These are phyloP conservation scores for Vinca major DNA, from an alignment of 305 asterid genomes.

Conservation along the genomic window DNA sequence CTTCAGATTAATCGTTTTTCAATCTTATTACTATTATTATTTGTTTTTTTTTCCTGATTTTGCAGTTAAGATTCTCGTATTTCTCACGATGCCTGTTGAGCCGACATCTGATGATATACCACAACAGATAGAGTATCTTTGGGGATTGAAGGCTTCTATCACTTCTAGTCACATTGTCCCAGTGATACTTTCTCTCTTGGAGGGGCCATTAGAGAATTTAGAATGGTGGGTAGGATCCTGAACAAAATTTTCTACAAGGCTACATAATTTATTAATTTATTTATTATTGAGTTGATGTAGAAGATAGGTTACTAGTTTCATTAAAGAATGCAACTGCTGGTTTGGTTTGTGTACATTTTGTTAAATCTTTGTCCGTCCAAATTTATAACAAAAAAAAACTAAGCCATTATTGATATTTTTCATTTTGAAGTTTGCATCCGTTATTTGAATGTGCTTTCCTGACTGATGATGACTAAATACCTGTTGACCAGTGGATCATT, in stretches of 20 bases:
- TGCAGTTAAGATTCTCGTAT: conserved; percentile 88
- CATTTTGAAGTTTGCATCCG: not conserved
- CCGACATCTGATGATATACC: conserved; percentile 62
- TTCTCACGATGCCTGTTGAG: conserved; percentile 90
- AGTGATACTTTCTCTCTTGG: conserved; percentile 69
- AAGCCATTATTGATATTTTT: not conserved
- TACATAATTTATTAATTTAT: not conserved
- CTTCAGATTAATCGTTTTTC: not conserved
- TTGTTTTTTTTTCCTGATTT: conserved; percentile 4
- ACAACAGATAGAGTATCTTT: conserved; percentile 80
- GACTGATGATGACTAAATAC: conserved; percentile 18
- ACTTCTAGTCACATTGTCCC: conserved; percentile 58
- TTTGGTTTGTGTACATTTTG: not conserved
- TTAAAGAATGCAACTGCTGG: not conserved
- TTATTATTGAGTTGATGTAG: not conserved
- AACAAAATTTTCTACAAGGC: not conserved
- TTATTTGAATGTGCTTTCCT: conserved; percentile 2
- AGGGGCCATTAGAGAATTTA: conserved; percentile 70
- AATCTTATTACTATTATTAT: not conserved
- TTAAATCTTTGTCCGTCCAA: not conserved
- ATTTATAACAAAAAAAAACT: not conserved
- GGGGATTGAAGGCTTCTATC: conserved; percentile 72
- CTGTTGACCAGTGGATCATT: conserved; percentile 62
- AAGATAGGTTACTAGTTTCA: not conserved
- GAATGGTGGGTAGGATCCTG: conserved; percentile 43